Percentiles rank a stretch among this genome's conserved stretches.
Conservation (phyloP, 352 stramenopile genomes). For the Phytophthora aleatoria region DNA sequence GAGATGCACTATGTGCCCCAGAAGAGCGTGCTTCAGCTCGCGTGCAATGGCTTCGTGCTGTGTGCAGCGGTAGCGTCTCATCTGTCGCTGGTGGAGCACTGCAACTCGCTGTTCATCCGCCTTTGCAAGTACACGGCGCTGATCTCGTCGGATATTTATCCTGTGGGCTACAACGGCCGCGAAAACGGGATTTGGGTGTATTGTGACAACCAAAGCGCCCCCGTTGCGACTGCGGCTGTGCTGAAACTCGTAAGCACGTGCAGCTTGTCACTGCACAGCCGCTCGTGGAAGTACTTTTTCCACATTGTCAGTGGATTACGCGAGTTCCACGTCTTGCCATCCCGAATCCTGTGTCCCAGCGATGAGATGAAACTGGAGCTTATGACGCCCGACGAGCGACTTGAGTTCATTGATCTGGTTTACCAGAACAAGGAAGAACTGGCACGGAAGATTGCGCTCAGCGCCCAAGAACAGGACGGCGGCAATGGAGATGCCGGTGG, state of each 20-base stretch:
- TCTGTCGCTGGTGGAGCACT: conserved; percentile 54
- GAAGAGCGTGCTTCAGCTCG: conserved; percentile 74
- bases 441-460: conserved; percentile 50
- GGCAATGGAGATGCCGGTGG: conserved; percentile 27
- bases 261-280: conserved; percentile 50
- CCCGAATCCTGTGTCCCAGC: conserved; percentile 45
- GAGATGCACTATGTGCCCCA: conserved; percentile 66
- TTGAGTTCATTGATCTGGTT: conserved; percentile 64
- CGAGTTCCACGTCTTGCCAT: conserved; percentile 67
- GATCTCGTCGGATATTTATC: conserved; percentile 62
- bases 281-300: conserved; percentile 73
- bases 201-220: conserved; percentile 72
- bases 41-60: conserved; percentile 78
- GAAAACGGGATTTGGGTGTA: conserved; percentile 64
- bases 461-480: conserved; percentile 34
- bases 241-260: conserved; percentile 73
- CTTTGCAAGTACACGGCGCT: conserved; percentile 74
- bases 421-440: conserved; percentile 64
- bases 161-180: conserved; percentile 58
- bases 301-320: conserved; percentile 59
- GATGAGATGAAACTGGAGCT: conserved; percentile 39
- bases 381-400: conserved; percentile 53
- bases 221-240: conserved; percentile 68
- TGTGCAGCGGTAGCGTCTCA: conserved; percentile 63
- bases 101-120: conserved; percentile 65